Evolutionary conservation across 1,284 basidiomycete species (phyloP).

Genomic region (Rhodotorula sp.): DNA sequence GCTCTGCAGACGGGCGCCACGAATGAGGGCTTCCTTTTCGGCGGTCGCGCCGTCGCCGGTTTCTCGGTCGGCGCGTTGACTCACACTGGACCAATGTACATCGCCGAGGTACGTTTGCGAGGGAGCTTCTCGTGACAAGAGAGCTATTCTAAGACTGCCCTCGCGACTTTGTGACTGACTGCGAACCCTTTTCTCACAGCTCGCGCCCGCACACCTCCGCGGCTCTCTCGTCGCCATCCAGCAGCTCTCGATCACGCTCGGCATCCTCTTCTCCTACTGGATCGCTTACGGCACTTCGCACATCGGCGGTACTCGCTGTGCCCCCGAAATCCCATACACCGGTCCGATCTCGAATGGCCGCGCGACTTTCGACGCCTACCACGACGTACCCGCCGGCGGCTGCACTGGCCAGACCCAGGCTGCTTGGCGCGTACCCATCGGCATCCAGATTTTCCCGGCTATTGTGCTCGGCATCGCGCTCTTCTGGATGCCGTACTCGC

Average conservation of each 20-base stretch:
- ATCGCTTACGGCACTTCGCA: slow-evolving; percentile 44
- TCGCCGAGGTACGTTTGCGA: slow-evolving; percentile 34
- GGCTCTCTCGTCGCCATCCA: slow-evolving; percentile 31
- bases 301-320: slow-evolving; percentile 33
- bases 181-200: slow-evolving; percentile 18
- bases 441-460: slow-evolving; percentile 58
- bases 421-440: slow-evolving; percentile 56
- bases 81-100: slow-evolving; percentile 21
- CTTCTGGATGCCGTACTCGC: slow-evolving; percentile 56
- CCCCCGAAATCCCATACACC: slow-evolving; percentile 2
- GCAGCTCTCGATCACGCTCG: slow-evolving; percentile 30
- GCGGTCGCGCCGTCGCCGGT: slow-evolving; percentile 3
- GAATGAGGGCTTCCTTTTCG: slow-evolving; percentile 6
- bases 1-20: slow-evolving; percentile 2
- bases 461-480: slow-evolving; percentile 54
- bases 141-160: neutral
- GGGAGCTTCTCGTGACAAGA: slow-evolving; percentile 1
- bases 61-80: slow-evolving; percentile 25
- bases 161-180: neutral
- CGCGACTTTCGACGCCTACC: slow-evolving; percentile 28
- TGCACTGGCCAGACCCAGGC: slow-evolving; percentile 7
- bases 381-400: slow-evolving; percentile 38
- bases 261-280: slow-evolving; percentile 41
- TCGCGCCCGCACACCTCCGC: slow-evolving; percentile 31
- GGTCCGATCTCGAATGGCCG: neutral